Evolutionary conservation across 129 eudicot genomes (phyloP).

Genomic region (Centaurea solstitialis): DNA sequence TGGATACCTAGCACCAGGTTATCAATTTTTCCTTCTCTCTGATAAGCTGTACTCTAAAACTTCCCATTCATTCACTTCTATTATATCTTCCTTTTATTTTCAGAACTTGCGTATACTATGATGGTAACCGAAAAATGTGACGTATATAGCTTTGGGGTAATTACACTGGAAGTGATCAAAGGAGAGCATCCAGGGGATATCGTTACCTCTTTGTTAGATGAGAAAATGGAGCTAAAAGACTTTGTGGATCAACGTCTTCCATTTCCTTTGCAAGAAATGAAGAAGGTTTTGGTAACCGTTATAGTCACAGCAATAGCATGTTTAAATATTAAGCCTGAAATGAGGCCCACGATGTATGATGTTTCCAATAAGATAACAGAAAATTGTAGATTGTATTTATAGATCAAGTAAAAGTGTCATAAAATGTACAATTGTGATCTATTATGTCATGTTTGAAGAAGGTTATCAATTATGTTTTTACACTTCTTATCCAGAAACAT

Average conservation of each 20-base stretch:
- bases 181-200: conserved; percentile 12
- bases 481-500: neutral
- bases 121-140: conserved; percentile 4
- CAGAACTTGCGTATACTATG: neutral
- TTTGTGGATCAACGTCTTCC: neutral
- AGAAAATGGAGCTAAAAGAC: neutral
- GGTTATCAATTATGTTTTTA: neutral
- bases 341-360: neutral
- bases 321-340: neutral
- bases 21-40: neutral
- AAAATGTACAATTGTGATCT: neutral
- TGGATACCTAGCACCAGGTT: conserved; percentile 9
- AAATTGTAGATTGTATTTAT: neutral
- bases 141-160: conserved; percentile 9
- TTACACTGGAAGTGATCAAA: neutral
- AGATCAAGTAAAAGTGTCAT: neutral
- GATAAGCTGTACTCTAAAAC: neutral
- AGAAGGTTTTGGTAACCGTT: neutral
- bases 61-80: neutral
- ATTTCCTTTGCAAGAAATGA: neutral
- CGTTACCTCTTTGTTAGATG: neutral
- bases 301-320: neutral
- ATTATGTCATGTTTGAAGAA: neutral
- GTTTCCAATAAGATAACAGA: neutral
- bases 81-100: neutral